Base-by-base conservation (phyloP, 169 alveolate genomes). In the Plasmodium relictum region DNA sequence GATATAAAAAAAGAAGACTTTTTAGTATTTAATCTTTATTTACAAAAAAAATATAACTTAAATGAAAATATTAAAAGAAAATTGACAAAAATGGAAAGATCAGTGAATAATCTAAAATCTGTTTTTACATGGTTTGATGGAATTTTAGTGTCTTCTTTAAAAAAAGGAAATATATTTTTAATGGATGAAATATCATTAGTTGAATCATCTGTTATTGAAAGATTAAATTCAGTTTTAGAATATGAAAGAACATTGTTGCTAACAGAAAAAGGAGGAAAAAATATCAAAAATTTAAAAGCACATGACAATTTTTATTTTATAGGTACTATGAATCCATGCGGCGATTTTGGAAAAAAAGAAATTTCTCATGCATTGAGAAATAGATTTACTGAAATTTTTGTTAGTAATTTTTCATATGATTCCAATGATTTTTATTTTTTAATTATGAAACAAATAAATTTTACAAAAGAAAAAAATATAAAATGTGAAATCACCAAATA, bases 301-400 rank as follows among this genome's bases (percentile, higher is more conserved):
- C 97, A 97, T 88, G 94, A 94, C 22, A 94, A 95, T 52, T 99
- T 99, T 92, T 94, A 97, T 20, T 94, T 98, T 41, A 95, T 98
- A 58, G 99, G 99, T n/a, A 98, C 99, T 14, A 99, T 99, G 99
- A 98, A 99, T 91, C 99, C 99, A 44, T 98, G 99, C 39, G 99
- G 99, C 22, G 99, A 98, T 93, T 99, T 96, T 92, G 99, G 99
- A 18, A 99, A 99, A 96, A 97, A 98, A 89, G 99, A 99, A 93
- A 96, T 99, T 18, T 96, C 99, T 39, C 99, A 99, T 41, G 99
- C 99, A 24, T 94, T 99, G 72, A 95, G 99, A 68, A 98, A 98
- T 88, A 95, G 99, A 42, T 98, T 99, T 86, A 99, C 99, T 8
- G 99, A 98, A 93, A 97, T 98, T 54, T 99, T 95, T 93, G 99